phyloP scores from a whole-genome alignment of 129 eudicot genomes.

The Helianthus annuus region DNA sequence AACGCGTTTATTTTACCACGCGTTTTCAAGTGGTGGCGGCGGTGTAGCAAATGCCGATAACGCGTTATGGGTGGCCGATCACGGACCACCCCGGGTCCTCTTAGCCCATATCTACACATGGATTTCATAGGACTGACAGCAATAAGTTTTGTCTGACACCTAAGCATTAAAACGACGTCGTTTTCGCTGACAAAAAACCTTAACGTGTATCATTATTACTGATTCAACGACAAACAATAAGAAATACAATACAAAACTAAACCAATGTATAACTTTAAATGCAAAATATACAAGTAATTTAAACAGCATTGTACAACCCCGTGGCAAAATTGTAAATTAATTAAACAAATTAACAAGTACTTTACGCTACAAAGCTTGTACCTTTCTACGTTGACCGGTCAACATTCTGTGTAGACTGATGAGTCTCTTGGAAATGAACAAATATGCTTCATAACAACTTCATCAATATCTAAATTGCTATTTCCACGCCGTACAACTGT shows the following conservation, averaged over 20 bases:
- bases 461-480: constrained; percentile 58
- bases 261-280: constrained; percentile 12
- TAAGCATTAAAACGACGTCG: constrained; percentile 16
- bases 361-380: constrained; percentile 28
- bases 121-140: constrained; percentile 34
- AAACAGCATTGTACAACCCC: constrained; percentile 20
- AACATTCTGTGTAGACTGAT: constrained; percentile 73
- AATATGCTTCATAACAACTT: constrained; percentile 50
- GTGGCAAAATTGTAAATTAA: constrained; percentile 2
- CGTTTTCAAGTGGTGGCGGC: too few species aligned
- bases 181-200: constrained; percentile 17
- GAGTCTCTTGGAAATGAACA: constrained; percentile 64
- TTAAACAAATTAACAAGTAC: constrained; percentile 13
- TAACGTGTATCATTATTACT: constrained; percentile 18
- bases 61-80: too few species aligned
- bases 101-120: constrained; percentile 22
- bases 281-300: constrained; percentile 33
- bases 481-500: constrained; percentile 61
- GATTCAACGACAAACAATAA: not conserved
- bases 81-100: too few species aligned
- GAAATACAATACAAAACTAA: not conserved
- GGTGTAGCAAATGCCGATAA: too few species aligned
- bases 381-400: constrained; percentile 17
- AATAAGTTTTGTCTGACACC: constrained; percentile 26
- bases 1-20: too few species aligned